Evolutionary conservation across 768 basidiomycete species (phyloP), one percentile per base, ranked within the genome.

Genomic region (Suillus brevipes): DNA sequence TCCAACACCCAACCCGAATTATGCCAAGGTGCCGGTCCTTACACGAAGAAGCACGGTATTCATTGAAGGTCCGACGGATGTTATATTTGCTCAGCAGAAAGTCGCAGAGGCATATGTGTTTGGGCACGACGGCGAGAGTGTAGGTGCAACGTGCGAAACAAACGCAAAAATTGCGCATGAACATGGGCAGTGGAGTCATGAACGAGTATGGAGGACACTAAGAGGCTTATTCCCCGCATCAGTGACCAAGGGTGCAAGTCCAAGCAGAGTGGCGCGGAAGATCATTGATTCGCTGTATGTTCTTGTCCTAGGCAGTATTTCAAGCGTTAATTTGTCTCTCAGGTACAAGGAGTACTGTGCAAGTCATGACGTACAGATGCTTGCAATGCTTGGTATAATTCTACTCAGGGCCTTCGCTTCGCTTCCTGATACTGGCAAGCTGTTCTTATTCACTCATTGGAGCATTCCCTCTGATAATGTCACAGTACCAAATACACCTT

Each of bases 341-440:
- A 87, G 86, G 66, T 81, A 85, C 42, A 64, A 68, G 4, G 80
- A 84, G 64, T 76, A 84, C 37, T 74, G 78, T 16, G 69, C 66
- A 8, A 80, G 78, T 40, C 91, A 85, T 70, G 91, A 95, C 69
- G 74, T 94, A 1, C 92, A 94, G 70, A 88, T 92, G 87, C 80
- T 95, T 18, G 91, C 90, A 0, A 92, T 95, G 85, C 66, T 92
- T 4, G 81, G 91, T 0, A 79, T 86, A 57, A 74, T 92, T n/a
- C 76, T 94, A 3, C 79, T 94, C 3, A 88, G 89, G 70, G 82
- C 73, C 61, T 65, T 68, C 14, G 6, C 61, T 14, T 66, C 61
- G 6, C 59, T 68, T 9, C 43, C 9, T 20, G 67, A 65, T 57
- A 68, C 66, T 43, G 14, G 75, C 71, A 58, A 61, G 75, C 40